Evolutionary conservation across 306 rosid species (phyloP).

Genomic region (Rosa rugosa): DNA sequence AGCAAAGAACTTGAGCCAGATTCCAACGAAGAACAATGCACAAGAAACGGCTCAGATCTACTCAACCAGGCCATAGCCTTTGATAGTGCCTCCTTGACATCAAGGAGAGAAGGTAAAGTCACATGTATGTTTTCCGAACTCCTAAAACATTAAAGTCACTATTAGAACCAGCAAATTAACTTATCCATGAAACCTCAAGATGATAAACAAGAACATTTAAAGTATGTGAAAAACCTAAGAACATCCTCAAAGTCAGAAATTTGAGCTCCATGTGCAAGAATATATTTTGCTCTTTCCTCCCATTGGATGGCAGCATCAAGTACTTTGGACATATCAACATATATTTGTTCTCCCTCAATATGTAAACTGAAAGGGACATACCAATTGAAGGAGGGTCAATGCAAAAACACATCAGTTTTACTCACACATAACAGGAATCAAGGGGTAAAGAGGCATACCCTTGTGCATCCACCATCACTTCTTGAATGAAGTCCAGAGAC

Average conservation of each 20-base stretch:
- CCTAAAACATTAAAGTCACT: conserved; percentile 45
- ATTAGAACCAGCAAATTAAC: conserved; percentile 32
- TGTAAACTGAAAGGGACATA: conserved; percentile 53
- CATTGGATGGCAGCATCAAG: conserved; percentile 60
- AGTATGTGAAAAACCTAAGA: conserved; percentile 53
- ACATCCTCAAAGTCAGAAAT: conserved; percentile 69
- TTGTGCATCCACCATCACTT: conserved; percentile 62
- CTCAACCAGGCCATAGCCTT: conserved; percentile 71
- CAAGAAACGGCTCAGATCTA: conserved; percentile 59
- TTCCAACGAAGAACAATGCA: conserved; percentile 26
- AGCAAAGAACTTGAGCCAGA: conserved; percentile 41
- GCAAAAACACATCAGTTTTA: conserved; percentile 7
- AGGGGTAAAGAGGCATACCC: conserved; percentile 38
- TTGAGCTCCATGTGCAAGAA: conserved; percentile 60
- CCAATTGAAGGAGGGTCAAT: conserved; percentile 11
- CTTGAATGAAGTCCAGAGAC: conserved; percentile 63
- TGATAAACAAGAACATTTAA: conserved; percentile 18
- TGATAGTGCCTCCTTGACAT: conserved; percentile 52
- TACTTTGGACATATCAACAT: conserved; percentile 46
- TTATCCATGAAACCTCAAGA: conserved; percentile 10
- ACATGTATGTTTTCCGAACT: conserved; percentile 65
- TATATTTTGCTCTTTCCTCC: conserved; percentile 73
- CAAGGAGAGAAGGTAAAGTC: conserved; percentile 66
- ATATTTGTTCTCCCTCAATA: conserved; percentile 63
- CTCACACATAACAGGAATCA: conserved; percentile 19